These are phyloP conservation scores for Xylaria sp. DNA, from an alignment of 2,329 filamentous ascomycete genomes.

Conservation along the genomic window DNA sequence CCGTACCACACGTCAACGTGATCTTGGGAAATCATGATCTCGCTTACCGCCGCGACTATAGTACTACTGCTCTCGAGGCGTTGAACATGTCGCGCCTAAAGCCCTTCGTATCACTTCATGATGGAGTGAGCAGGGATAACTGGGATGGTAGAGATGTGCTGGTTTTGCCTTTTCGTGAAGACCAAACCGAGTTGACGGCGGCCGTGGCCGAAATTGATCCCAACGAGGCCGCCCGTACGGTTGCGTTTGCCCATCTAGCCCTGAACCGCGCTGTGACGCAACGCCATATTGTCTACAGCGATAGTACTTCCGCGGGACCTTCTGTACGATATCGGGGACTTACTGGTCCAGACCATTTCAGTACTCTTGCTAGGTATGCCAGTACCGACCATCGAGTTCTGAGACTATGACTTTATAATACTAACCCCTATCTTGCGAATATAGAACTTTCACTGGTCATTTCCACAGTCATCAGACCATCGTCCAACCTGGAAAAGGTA, in stretches of 20 bases:
- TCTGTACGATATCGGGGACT: constrained; percentile 37
- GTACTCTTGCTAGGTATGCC: constrained; percentile 35
- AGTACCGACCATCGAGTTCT: not conserved
- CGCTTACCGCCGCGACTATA: constrained; percentile 40
- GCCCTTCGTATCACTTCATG: constrained; percentile 37
- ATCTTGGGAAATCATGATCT: constrained; percentile 46
- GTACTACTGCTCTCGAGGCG: constrained; percentile 41
- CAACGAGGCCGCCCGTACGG: constrained; percentile 32
- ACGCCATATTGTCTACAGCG: constrained; percentile 33
- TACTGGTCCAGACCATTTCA: constrained; percentile 37
- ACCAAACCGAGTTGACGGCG: constrained; percentile 38
- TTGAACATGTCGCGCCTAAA: constrained; percentile 35
- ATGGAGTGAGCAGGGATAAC: constrained; percentile 28
- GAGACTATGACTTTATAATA: not conserved
- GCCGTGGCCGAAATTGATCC: constrained; percentile 34
- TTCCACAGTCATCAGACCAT: constrained; percentile 44
- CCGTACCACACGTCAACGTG: constrained; percentile 41
- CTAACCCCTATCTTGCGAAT: constrained; percentile 5
- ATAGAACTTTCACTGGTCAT: constrained; percentile 42
- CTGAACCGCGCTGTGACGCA: constrained; percentile 43
- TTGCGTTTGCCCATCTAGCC: constrained; percentile 43
- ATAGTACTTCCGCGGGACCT: constrained; percentile 10
- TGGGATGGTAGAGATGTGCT: constrained; percentile 42
- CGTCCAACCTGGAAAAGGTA: constrained; percentile 27
- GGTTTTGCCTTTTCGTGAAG: constrained; percentile 43